Percentiles rank a stretch among this genome's conserved stretches.
These are phyloP conservation scores for Drosera spatulata DNA, from an alignment of 179 eudicot genomes.

Conservation along the genomic window DNA sequence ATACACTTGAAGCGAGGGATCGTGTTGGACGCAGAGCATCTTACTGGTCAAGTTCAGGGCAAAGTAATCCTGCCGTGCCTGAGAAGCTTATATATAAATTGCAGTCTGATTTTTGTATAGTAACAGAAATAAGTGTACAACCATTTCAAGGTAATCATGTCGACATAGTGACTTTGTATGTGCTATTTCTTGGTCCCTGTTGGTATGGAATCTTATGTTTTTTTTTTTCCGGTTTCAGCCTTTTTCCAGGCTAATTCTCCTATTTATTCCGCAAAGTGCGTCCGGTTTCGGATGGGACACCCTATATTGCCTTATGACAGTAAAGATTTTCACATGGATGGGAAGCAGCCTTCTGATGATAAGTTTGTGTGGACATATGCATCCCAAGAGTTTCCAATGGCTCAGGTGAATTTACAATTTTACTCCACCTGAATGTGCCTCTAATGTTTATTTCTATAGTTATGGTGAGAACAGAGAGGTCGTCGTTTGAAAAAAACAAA, in stretches of 20 bases:
- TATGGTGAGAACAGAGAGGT: neutral
- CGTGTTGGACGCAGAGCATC: conserved; percentile 34
- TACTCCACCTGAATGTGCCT: neutral
- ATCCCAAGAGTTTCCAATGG: conserved; percentile 61
- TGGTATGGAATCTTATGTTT: neutral
- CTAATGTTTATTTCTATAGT: neutral
- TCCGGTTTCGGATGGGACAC: conserved; percentile 71
- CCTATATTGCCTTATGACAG: conserved; percentile 20
- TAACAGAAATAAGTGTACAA: conserved; percentile 49
- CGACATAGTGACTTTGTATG: neutral
- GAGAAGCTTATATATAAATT: conserved; percentile 59
- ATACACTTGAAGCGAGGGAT: conserved; percentile 63
- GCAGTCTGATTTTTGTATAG: conserved; percentile 42
- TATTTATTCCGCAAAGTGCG: conserved; percentile 70
- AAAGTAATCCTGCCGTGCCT: conserved; percentile 49
- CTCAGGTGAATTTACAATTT: conserved; percentile 36
- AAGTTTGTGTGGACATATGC: conserved; percentile 69
- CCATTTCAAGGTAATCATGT: conserved; percentile 56
- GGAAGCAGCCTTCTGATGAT: conserved; percentile 26
- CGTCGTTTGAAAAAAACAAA: too few relatives aligned
- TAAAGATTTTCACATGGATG: conserved; percentile 12
- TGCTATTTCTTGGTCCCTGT: neutral
- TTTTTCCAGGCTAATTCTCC: conserved; percentile 56
- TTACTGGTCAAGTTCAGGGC: conserved; percentile 89
- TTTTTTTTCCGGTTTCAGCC: conserved; percentile 34